Base-by-base conservation (phyloP, 2,329 filamentous ascomycete species). In the Fusarium tuaranense region DNA sequence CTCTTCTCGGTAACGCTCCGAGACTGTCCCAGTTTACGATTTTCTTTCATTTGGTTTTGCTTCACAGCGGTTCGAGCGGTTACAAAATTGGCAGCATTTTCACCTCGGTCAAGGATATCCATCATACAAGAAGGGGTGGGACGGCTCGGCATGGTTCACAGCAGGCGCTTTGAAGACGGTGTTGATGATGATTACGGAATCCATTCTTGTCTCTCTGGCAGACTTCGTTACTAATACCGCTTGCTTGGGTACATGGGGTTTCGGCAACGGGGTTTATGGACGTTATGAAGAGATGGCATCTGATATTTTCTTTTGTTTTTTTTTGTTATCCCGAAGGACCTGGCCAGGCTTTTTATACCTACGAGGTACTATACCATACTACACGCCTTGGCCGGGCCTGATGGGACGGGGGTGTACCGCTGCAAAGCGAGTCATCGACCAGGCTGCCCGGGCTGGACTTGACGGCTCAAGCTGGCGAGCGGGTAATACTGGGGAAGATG, bases 111-210 rank as follows among this genome's bases (percentile, higher is more conserved):
- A 70, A 69, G 63, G 70, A 74, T 73, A 78, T 68, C 70, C 75
- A 68, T 74, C 75, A 71, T 74, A 63, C 69, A 71, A 68, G 27
- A 53, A 53, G 68, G 72, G 75, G 68, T 75, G 74, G 69, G 67
- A 68, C 58, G 65, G 74, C 63, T 67, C 66, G 77, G 73, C 75
- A 77, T 77, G 65, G 63, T 79, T 78, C 74, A 75, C 69, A 60
- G 69, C 74, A 79, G 80, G 79, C 74, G 79, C 77, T 76, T 72
- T 55, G 70, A 70, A 73, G 74, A 68, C 39, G 76, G 78, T 80
- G 78, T 81, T 81, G 72, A 78, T 76, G 75, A 79, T 76, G 72
- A 76, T 77, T 79, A 79, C 71, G 78, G 78, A 74, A 78, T 77
- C 72, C 73, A 72, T 76, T 71, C 74, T 73, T 76, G 67, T 74